Percentiles rank a stretch among this genome's conserved stretches.
These are phyloP conservation scores for Arthrobotrys pseudoclavata DNA, from an alignment of 2,329 filamentous ascomycete genomes.

Conservation along the genomic window DNA sequence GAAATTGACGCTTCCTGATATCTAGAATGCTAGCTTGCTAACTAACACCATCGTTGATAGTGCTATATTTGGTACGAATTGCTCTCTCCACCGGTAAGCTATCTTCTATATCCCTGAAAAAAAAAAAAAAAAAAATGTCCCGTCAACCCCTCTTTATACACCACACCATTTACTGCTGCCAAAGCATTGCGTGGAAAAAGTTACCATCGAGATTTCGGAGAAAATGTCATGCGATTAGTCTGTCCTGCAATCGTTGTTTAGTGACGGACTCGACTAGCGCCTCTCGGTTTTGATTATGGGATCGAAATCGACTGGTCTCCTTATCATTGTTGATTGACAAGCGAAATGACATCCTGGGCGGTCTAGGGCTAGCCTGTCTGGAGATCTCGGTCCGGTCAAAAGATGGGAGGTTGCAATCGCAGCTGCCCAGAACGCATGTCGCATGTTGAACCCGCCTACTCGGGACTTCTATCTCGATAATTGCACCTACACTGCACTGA, in stretches of 20 bases:
- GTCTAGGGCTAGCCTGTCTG: conserved; percentile 30
- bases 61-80: conserved; percentile 53
- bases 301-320: conserved; percentile 48
- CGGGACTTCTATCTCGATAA: conserved; percentile 10
- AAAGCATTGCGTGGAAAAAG: conserved; percentile 15
- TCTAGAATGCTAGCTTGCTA: conserved; percentile 48
- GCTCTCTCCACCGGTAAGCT: conserved; percentile 35
- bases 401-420: conserved; percentile 22
- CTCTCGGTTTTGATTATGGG: conserved; percentile 38
- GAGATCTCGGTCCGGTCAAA: conserved; percentile 30
- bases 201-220: conserved; percentile 37
- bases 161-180: conserved; percentile 25
- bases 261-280: conserved; percentile 30
- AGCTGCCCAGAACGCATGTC: neutral
- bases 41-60: conserved; percentile 38
- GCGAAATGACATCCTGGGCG: conserved; percentile 45
- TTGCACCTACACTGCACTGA: conserved; percentile 4
- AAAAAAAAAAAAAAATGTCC: neutral
- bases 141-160: neutral
- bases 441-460: neutral
- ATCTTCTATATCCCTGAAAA: conserved; percentile 19
- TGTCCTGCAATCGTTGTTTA: conserved; percentile 46
- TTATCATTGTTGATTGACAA: conserved; percentile 55
- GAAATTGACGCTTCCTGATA: conserved; percentile 33
- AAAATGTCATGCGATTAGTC: conserved; percentile 29